Evolutionary conservation across 768 basidiomycete species (phyloP), one percentile per base, ranked within the genome.

Genomic region (Tubosaeta sp.): DNA sequence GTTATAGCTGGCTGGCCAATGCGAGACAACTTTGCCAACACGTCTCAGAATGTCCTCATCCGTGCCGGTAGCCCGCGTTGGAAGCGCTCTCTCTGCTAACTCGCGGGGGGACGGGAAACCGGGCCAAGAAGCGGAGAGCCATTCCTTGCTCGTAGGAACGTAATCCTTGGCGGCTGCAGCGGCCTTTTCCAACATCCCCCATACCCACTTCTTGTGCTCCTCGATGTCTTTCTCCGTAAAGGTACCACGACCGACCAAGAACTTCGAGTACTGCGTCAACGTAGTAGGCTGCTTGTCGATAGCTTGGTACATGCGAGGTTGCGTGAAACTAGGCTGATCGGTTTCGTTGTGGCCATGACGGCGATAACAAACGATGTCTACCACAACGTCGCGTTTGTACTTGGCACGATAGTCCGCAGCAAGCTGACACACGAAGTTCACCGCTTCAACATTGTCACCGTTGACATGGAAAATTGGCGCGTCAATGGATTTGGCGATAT

Each of bases 341-440:
- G 94, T 97, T 72, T 99, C 96, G 70, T 99, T 99, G 74, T 99
- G 96, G n/a, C 96, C 96, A 66, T 98, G 84, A 48, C 94, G 92
- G 57, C 96, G 90, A 76, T 97, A 99, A 74, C 96, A 99, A 51
- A 99, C 94, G 51, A 99, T 92, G 70, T 99, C 95, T 54, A 99
- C 74, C 62, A 99, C 95, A 56, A 99, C 95, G 67, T 99, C 96
- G 76, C 90, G 94, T 80, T 95, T 96, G 80, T 86, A 99, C 73
- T 93, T 95, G 59, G 95, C 94, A 44, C 95, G 86, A 73, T 92
- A 99, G 69, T 99, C 95, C 27, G 95, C 95, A 24, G 95, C 96
- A 49, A 99, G 85, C 63, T 95, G 94, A 73, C 92, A 95, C 35
- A 99, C 95, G 65, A 94, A 99, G 69, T 90, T 98, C 69, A 99